Conservation (phyloP, 148 eudicot species). For the Suaeda aralocaspica region DNA sequence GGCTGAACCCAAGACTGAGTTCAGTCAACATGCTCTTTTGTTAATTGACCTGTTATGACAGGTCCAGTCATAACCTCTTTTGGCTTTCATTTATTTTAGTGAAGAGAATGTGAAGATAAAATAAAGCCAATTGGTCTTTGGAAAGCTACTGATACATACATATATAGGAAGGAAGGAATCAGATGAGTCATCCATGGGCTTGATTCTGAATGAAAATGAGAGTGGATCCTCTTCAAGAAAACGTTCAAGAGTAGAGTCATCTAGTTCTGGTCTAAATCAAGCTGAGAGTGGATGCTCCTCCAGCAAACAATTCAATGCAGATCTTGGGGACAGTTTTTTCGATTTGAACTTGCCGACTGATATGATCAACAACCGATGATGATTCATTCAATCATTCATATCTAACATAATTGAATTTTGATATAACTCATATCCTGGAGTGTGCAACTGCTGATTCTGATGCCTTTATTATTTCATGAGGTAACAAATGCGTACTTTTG, state of each 20-base stretch:
- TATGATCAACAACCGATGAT: conserved; percentile 28
- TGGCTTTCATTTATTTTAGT: conserved; percentile 22
- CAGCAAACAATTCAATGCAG: conserved; percentile 30
- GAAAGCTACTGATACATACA: conserved; percentile 33
- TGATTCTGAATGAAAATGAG: conserved; percentile 33
- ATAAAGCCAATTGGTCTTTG: conserved; percentile 23
- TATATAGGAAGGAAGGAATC: conserved; percentile 31
- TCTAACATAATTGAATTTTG: conserved; percentile 9
- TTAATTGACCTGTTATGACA: background rate
- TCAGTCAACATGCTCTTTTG: conserved; percentile 1
- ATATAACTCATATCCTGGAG: conserved; percentile 12
- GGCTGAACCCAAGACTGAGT: too few relatives aligned
- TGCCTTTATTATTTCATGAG: conserved; percentile 7
- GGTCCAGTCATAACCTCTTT: conserved; percentile 18
- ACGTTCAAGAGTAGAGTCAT: conserved; percentile 31
- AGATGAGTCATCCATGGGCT: conserved; percentile 29
- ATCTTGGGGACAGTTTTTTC: conserved; percentile 29
- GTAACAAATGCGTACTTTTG: background rate
- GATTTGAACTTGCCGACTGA: conserved; percentile 45
- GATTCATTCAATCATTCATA: too few relatives aligned
- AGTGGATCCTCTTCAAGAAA: conserved; percentile 36
- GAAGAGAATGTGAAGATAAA: conserved; percentile 27
- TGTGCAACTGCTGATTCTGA: conserved; percentile 8
- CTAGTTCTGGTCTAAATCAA: conserved; percentile 27
- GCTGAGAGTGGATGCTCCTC: conserved; percentile 30